Conservation (phyloP, 495 filamentous ascomycete species). For the Penicillium pulvis region DNA sequence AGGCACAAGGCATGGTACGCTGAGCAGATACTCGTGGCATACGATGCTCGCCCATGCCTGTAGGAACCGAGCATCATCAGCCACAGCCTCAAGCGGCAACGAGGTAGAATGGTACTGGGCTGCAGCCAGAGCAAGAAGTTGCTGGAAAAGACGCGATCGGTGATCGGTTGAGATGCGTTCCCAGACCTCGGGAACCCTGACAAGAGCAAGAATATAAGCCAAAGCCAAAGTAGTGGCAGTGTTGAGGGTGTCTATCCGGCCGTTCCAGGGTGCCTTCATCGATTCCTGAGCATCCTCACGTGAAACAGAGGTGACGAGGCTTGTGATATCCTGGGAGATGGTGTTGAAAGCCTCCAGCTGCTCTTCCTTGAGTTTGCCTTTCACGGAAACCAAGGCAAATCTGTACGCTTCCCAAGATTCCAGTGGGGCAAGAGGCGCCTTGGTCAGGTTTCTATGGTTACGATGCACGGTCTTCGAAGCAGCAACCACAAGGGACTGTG, state of each 20-base stretch:
- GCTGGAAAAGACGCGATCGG: conserved; percentile 35
- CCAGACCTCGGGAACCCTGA: conserved; percentile 39
- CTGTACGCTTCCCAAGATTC: conserved; percentile 48
- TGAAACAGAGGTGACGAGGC: conserved; percentile 34
- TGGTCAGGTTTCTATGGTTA: conserved; percentile 33
- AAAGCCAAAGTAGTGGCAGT: conserved; percentile 34
- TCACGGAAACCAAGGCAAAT: conserved; percentile 34
- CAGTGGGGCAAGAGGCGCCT: conserved; percentile 28
- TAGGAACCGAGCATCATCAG: conserved; percentile 36
- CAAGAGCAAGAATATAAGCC: conserved; percentile 40
- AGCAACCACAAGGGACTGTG: conserved; percentile 24
- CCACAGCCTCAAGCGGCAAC: conserved; percentile 31
- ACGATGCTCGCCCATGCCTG: conserved; percentile 47
- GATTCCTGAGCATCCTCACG: conserved; percentile 31
- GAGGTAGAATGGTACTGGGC: conserved; percentile 34
- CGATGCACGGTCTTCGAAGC: conserved; percentile 37
- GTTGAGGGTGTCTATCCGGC: conserved; percentile 37
- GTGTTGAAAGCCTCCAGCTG: conserved; percentile 27
- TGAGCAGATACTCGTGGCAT: conserved; percentile 49
- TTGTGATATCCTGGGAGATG: conserved; percentile 30
- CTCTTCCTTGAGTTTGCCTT: conserved; percentile 22
- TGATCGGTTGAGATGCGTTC: conserved; percentile 27
- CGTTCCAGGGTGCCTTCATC: conserved; percentile 42
- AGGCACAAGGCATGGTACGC: conserved; percentile 34
- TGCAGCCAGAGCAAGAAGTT: conserved; percentile 41